Evolutionary conservation across 225 moss, liverwort and hornwort genomes (phyloP).

Genomic region (Anthoceros angustus): DNA sequence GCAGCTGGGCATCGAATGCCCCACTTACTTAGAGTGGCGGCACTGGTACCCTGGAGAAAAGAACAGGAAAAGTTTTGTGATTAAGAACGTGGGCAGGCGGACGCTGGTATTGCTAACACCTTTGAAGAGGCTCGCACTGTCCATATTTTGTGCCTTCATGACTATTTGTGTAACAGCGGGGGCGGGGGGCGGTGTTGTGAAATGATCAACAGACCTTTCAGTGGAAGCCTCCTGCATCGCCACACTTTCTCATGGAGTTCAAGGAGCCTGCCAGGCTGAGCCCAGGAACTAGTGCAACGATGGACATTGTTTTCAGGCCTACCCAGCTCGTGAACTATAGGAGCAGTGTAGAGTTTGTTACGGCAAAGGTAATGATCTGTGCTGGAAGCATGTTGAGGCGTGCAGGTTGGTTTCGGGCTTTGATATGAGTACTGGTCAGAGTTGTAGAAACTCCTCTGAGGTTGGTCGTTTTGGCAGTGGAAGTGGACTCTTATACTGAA

Average conservation of each 20-base stretch:
- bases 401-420: not conserved
- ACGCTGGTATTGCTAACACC: slow-evolving; percentile 30
- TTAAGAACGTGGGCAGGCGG: slow-evolving; percentile 73
- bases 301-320: slow-evolving; percentile 55
- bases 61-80: slow-evolving; percentile 56
- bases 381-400: not conserved
- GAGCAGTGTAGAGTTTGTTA: slow-evolving; percentile 49
- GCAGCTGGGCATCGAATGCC: slow-evolving; percentile 72
- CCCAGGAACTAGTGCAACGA: slow-evolving; percentile 67
- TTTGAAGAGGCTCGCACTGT: not conserved
- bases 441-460: not conserved
- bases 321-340: slow-evolving; percentile 59
- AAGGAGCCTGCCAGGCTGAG: slow-evolving; percentile 82
- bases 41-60: slow-evolving; percentile 61
- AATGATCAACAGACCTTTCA: slow-evolving; percentile 36
- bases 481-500: slow-evolving; percentile 56
- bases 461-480: slow-evolving; percentile 25
- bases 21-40: slow-evolving; percentile 49
- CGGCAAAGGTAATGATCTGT: slow-evolving; percentile 33
- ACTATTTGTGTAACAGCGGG: too few relatives aligned
- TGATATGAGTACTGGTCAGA: not conserved
- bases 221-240: slow-evolving; percentile 71
- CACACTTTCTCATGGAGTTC: slow-evolving; percentile 76
- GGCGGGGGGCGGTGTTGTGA: too few relatives aligned
- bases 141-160: not conserved